Evolutionary conservation across 495 filamentous ascomycete genomes (phyloP).

Genomic region (Aspergillus olivimuriae): DNA sequence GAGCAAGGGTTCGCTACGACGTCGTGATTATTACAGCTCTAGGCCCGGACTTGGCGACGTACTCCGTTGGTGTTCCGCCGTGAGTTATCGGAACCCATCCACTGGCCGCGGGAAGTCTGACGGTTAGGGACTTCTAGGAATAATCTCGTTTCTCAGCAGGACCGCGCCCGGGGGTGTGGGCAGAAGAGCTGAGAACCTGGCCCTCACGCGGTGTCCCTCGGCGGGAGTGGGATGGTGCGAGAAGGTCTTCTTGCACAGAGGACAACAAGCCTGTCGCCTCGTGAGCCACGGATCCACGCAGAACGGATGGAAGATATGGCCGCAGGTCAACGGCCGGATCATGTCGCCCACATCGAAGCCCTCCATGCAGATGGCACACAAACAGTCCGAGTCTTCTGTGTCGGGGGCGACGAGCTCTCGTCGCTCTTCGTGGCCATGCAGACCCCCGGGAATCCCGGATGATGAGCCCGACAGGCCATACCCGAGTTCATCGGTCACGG

Average conservation of each 20-base stretch:
- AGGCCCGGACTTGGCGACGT: background rate
- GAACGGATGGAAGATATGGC: slow-evolving; percentile 90
- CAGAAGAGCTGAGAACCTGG: background rate
- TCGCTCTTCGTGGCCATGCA: slow-evolving; percentile 28
- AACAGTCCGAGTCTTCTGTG: slow-evolving; percentile 55
- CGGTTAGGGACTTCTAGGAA: slow-evolving; percentile 7
- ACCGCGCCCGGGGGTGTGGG: slow-evolving; percentile 4
- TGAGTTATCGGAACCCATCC: background rate
- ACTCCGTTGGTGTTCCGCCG: slow-evolving; percentile 1
- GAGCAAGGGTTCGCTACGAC: background rate
- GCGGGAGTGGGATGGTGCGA: background rate
- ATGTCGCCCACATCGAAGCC: slow-evolving; percentile 79
- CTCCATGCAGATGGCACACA: slow-evolving; percentile 87
- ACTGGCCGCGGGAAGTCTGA: background rate
- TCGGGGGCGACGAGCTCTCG: slow-evolving; percentile 46
- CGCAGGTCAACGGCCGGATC: slow-evolving; percentile 82
- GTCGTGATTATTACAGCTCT: background rate
- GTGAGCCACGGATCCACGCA: slow-evolving; percentile 98
- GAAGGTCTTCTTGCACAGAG: slow-evolving; percentile 74
- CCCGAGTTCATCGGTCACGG: too few species aligned
- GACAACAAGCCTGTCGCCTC: slow-evolving; percentile 86
- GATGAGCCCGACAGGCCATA: too few species aligned
- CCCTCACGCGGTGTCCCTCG: background rate
- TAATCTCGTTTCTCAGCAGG: slow-evolving; percentile 9
- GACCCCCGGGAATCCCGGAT: background rate